A percentile compares a stretch with the other conserved stretches of the same genome.
Conservation (phyloP, 345 rosid species). For the Conringia planisiliqua region DNA sequence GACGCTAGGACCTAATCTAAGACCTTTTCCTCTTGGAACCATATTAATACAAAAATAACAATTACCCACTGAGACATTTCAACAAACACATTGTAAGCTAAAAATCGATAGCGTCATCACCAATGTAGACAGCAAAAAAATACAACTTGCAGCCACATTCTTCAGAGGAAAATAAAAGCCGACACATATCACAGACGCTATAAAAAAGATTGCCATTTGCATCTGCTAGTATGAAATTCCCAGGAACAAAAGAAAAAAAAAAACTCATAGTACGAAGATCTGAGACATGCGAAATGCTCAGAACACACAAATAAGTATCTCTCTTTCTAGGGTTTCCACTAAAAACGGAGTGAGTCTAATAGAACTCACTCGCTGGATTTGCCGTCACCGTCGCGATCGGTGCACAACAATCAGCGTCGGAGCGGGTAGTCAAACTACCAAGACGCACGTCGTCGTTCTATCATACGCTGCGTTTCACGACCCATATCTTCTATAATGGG, state of each 20-base stretch:
- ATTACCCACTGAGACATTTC: conserved; percentile 15
- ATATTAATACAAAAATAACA: not conserved
- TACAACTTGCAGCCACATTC: not conserved
- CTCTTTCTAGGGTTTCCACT: too few species aligned
- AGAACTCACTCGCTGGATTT: conserved; percentile 10
- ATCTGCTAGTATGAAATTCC: not conserved
- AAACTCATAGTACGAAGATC: not conserved
- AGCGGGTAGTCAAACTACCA: not conserved
- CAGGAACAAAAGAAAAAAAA: not conserved
- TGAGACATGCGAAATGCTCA: not conserved
- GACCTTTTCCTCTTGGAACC: not conserved
- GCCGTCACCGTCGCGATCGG: conserved; percentile 22
- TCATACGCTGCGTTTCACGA: not conserved
- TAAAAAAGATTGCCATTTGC: not conserved
- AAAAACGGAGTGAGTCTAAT: not conserved
- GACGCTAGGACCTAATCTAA: not conserved
- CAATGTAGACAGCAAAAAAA: not conserved
- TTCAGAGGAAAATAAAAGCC: not conserved
- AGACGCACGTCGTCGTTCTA: not conserved
- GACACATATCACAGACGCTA: not conserved
- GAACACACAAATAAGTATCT: not conserved
- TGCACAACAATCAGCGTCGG: conserved; percentile 22
- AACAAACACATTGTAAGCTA: conserved; percentile 20
- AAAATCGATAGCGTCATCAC: not conserved
- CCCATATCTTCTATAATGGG: not conserved